phyloP scores from a whole-genome alignment of 495 filamentous ascomycete species.

The Podospora pseudocomata region DNA sequence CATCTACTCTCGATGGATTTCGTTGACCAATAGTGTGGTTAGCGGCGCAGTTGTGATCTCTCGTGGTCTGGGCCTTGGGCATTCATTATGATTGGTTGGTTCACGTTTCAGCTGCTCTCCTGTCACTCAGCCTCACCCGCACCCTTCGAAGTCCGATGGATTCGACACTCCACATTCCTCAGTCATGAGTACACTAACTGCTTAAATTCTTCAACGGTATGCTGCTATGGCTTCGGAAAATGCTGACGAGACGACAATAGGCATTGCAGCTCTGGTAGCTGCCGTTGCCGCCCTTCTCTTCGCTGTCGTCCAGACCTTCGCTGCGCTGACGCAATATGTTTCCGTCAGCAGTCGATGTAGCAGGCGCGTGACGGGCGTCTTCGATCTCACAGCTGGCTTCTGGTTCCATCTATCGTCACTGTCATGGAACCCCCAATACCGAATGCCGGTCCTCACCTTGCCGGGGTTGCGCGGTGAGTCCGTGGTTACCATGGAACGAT shows the following conservation, averaged over 20 bases:
- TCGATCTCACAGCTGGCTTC: slow-evolving; percentile 5
- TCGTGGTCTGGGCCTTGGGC: too few species aligned
- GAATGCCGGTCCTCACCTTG: not conserved
- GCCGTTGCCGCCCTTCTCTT: slow-evolving; percentile 1
- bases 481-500: not conserved
- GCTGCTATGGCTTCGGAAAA: not conserved
- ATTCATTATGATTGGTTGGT: too few species aligned
- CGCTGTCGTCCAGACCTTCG: slow-evolving; percentile 2
- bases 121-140: too few species aligned
- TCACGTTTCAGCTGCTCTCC: too few species aligned
- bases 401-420: slow-evolving; percentile 3
- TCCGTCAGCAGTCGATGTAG: slow-evolving; percentile 4
- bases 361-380: not conserved
- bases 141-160: too few species aligned
- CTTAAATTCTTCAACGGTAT: not conserved
- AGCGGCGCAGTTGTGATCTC: too few species aligned
- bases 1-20: too few species aligned
- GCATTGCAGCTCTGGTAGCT: not conserved
- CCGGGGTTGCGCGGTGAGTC: not conserved
- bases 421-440: slow-evolving; percentile 7
- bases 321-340: not conserved
- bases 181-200: too few species aligned
- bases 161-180: too few species aligned
- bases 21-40: too few species aligned
- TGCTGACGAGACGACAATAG: not conserved